phyloP scores from a whole-genome alignment of 2,329 filamentous ascomycete genomes.

The Fusarium neocosmosporiellum region DNA sequence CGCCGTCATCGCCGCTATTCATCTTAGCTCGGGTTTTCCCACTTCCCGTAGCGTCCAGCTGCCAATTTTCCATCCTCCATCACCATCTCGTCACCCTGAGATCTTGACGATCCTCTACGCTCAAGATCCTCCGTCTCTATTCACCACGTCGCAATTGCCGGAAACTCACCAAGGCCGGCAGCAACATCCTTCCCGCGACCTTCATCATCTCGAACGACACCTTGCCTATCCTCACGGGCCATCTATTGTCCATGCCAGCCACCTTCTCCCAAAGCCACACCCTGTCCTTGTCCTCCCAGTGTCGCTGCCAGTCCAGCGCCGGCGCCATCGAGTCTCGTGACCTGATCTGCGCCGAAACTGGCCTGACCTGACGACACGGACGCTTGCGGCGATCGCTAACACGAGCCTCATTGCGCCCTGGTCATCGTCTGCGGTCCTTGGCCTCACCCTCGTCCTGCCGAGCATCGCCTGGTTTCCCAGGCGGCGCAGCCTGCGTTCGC shows the following conservation, averaged over 20 bases:
- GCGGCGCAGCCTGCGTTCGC: slow-evolving; percentile 31
- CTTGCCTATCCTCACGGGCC: slow-evolving; percentile 1
- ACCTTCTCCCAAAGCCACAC: slow-evolving; percentile 23
- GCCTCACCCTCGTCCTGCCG: slow-evolving; percentile 16
- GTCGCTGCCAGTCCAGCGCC: background rate
- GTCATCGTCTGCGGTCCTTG: slow-evolving; percentile 17
- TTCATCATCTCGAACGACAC: background rate
- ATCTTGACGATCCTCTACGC: background rate
- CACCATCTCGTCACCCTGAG: slow-evolving; percentile 18
- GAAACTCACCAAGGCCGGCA: background rate
- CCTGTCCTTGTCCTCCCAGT: slow-evolving; percentile 33
- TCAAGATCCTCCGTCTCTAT: background rate
- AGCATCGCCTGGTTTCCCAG: slow-evolving; percentile 32
- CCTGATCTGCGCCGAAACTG: slow-evolving; percentile 22
- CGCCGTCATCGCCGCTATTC: slow-evolving; percentile 29
- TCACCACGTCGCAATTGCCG: slow-evolving; percentile 1
- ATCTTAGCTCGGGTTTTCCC: slow-evolving; percentile 29
- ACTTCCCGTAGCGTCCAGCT: slow-evolving; percentile 27
- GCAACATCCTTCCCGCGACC: background rate
- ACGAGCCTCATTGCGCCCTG: slow-evolving; percentile 35
- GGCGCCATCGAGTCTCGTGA: slow-evolving; percentile 31
- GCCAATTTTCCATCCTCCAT: slow-evolving; percentile 26
- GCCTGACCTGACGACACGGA: slow-evolving; percentile 24
- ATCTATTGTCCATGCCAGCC: slow-evolving; percentile 16
- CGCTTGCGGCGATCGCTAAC: slow-evolving; percentile 25